phyloP scores from a whole-genome alignment of 148 eudicot genomes.

The Linanthus parryae region DNA sequence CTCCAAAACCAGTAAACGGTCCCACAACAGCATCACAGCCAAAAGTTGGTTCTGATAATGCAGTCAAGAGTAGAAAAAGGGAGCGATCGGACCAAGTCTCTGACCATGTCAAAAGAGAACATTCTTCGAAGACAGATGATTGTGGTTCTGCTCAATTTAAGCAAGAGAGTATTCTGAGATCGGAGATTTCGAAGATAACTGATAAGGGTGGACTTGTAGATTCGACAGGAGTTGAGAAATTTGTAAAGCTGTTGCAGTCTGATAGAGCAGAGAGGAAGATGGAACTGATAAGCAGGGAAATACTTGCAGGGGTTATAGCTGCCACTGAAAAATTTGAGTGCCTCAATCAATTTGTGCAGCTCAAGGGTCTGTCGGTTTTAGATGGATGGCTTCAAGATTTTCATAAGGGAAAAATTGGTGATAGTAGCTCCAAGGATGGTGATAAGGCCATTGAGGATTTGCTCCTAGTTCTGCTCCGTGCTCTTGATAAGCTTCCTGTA shows the following conservation, averaged over 20 bases:
- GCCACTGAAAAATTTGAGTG: conserved; percentile 83
- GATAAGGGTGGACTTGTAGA: conserved; percentile 78
- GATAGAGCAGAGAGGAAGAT: conserved; percentile 64
- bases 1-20: conserved; percentile 68
- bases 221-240: conserved; percentile 63
- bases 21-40: conserved; percentile 50
- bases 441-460: conserved; percentile 83
- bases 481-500: conserved; percentile 88
- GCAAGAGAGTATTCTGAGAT: conserved; percentile 46
- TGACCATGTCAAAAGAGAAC: conserved; percentile 67
- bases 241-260: conserved; percentile 77
- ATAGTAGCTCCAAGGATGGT: conserved; percentile 52
- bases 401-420: conserved; percentile 72
- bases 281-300: conserved; percentile 49
- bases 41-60: conserved; percentile 68
- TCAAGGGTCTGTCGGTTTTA: conserved; percentile 64
- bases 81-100: conserved; percentile 57
- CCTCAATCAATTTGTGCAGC: conserved; percentile 73
- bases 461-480: conserved; percentile 76
- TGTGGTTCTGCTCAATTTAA: conserved; percentile 38
- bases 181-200: conserved; percentile 60
- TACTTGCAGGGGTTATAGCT: conserved; percentile 75
- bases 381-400: conserved; percentile 94
- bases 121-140: conserved; percentile 43
- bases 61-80: conserved; percentile 68